Evolutionary conservation across 108 stramenopile species (phyloP).

Genomic region (Conticribra weissflogii): DNA sequence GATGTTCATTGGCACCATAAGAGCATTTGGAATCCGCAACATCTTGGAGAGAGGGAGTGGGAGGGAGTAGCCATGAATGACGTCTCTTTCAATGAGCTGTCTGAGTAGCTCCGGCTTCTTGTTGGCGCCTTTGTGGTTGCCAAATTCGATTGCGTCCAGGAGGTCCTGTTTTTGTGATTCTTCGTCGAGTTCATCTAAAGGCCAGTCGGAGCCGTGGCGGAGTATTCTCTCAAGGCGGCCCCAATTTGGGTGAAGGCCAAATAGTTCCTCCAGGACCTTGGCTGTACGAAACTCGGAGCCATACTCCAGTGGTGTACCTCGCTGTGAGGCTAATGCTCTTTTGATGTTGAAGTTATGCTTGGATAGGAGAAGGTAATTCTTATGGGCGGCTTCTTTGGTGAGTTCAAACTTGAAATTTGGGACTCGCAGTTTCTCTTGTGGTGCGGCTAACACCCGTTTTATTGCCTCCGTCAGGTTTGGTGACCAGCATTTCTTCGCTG

Average conservation of each 20-base stretch:
- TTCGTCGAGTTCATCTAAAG: background rate
- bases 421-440: background rate
- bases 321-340: background rate
- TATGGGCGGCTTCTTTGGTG: background rate
- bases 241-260: background rate
- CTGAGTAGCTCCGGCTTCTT: background rate
- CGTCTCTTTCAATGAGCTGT: background rate
- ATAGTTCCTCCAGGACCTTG: background rate
- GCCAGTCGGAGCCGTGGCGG: background rate
- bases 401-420: background rate
- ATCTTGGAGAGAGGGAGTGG: background rate
- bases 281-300: conserved; percentile 4
- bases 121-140: background rate
- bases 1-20: conserved; percentile 5
- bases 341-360: background rate
- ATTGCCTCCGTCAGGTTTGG: background rate
- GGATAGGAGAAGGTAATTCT: background rate
- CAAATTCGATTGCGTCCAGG: background rate
- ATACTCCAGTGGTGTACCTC: background rate
- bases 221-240: background rate
- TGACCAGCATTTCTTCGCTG: conserved; percentile 8
- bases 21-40: background rate
- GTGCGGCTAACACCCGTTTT: background rate
- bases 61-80: background rate
- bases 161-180: background rate